Base-by-base conservation (phyloP, 169 alveolate species). In the Plasmodium inui region DNA sequence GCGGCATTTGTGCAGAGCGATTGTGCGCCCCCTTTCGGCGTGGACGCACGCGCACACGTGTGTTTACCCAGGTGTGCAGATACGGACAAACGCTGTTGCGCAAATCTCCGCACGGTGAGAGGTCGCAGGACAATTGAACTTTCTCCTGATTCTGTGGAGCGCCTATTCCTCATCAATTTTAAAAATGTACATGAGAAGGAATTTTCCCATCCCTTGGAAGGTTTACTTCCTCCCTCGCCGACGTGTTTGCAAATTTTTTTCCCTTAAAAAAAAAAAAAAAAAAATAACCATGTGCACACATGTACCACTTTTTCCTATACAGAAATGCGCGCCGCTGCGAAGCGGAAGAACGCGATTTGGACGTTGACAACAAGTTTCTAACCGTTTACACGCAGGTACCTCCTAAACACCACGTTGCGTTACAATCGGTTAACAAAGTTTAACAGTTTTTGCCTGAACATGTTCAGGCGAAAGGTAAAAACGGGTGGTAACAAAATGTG, bases 401-500 rank as follows among this genome's bases (percentile, higher is more conserved):
- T 46, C 74, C 37, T 10, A 61, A 61, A 61, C 32, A n/a, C 3
- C 34, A 19, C 0, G 10, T 19, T 61, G 26, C 32, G 26, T 8
- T 7, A 26, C 8, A 61, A 61, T 61, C 14, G 32, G 74, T 19
- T 61, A 61, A 61, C 74, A 61, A 61, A 61, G 37, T 26, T 61
- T 61, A 61, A 22, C 74, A 61, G 32, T 61, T 55, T 61, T 61
- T 61, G 12, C 74, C 28, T 61, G 74, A 61, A 61, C 74, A 22
- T 61, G 74, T 61, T 34, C 46, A 74, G 61, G 83, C 10, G 39
- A 74, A 74, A 74, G n/a, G 55, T 28, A 74, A 74, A 74, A 74
- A 73, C n/a, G 19, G 3, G n/a, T 9, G 39, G 57, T 37, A 37
- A 37, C 17, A 46, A 46, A 46, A 46, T 7, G 6, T 46, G 57